Base-by-base conservation (phyloP, 768 basidiomycete species). In the Coprinopsis marcescibilis region DNA sequence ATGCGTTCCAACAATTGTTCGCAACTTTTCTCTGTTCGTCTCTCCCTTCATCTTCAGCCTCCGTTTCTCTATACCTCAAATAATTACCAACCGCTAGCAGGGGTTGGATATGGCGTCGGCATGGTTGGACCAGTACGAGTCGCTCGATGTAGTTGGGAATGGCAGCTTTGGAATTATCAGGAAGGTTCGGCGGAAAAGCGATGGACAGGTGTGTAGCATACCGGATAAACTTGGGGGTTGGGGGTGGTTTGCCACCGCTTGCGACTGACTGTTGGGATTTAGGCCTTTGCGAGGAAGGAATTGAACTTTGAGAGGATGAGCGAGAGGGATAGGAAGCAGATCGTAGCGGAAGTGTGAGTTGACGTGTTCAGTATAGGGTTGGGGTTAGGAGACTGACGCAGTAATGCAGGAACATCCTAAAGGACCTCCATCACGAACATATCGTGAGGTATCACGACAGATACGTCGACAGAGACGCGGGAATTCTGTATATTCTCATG, bases 91-190 rank as follows among this genome's bases (percentile, higher is more conserved):
- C n/a, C 29, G 29, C 8, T 32, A 32, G 29, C 8, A 32, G 29
- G 29, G 29, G 8, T 32, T 8, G 29, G 8, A 32, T 32, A 24
- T 19, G 21, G 48, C 48, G 51, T 48, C 65, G 30, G 52, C 65
- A n/a, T 80, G 81, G 54, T 70, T 94, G 17, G 87, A 88, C 55
- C 75, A 77, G 40, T 98, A 95, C 58, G 90, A 92, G 51, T 72
- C 89, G 5, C 73, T 93, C 38, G 92, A 94, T 53, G 76, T 96
- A 48, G 95, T 99, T 38, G 96, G 96, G 3, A 97, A 94, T 57
- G 96, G 96, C 21, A 89, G 89, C 3, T 99, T 99, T 70, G 96
- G 96, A 1, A 89, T 98, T 51, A 99, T 99, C 54, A 82, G 92
- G 50, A 97, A 97, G 70, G 94, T 97, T 11, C 73, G 81, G 52